These are phyloP conservation scores for Cytospora paraplurivora DNA, from an alignment of 2,329 filamentous ascomycete species.

Conservation along the genomic window DNA sequence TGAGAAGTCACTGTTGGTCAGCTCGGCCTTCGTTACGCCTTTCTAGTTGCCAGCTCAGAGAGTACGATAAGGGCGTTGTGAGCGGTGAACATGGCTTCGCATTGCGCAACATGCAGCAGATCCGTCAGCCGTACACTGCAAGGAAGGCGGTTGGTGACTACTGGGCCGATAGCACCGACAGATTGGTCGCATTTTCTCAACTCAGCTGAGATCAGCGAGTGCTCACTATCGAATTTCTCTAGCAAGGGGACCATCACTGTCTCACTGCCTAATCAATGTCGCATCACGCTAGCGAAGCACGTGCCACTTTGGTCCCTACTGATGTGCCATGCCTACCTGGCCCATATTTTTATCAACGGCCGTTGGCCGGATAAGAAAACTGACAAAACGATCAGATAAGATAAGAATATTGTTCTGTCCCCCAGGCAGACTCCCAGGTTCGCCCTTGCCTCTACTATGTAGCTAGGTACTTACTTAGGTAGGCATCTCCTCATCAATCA, in stretches of 20 bases:
- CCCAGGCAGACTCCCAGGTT: no score
- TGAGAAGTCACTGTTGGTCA: neutral
- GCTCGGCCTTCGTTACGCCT: neutral
- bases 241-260: neutral
- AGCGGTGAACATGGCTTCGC: no score
- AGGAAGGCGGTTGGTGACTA: neutral
- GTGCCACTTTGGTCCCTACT: neutral
- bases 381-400: neutral
- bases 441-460: no score
- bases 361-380: neutral
- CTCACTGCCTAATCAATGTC: neutral
- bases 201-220: neutral
- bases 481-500: no score
- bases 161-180: neutral
- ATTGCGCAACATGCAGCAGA: no score
- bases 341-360: neutral
- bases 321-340: no score
- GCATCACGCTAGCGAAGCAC: neutral
- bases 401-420: neutral
- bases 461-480: neutral
- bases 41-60: neutral
- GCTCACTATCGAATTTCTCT: neutral
- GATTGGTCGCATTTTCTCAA: neutral
- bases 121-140: no score
- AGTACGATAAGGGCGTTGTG: no score